phyloP scores from a whole-genome alignment of 2,329 filamentous ascomycete genomes.

The Bipolaris victoriae region DNA sequence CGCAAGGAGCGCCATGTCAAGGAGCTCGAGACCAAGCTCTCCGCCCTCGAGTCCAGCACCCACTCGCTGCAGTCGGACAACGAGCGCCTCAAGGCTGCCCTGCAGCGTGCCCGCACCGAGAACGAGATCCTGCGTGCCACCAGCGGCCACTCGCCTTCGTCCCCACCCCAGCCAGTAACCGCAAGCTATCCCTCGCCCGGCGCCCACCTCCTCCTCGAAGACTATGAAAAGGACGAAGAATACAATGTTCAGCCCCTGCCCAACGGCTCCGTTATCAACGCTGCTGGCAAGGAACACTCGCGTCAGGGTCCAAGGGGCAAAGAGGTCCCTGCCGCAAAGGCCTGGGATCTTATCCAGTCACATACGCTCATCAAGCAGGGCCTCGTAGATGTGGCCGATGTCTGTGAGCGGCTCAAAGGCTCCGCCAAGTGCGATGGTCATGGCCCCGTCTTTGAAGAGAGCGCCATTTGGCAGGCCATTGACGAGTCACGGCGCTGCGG shows the following conservation, averaged over 20 bases:
- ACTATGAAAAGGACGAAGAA: constrained; percentile 22
- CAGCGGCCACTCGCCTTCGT: constrained; percentile 54
- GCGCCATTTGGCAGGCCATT: constrained; percentile 74
- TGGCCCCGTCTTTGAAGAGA: constrained; percentile 83
- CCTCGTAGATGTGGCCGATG: constrained; percentile 78
- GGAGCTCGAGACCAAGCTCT: constrained; percentile 87
- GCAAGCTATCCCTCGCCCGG: constrained; percentile 50
- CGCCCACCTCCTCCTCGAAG: constrained; percentile 29
- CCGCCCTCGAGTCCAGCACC: constrained; percentile 74
- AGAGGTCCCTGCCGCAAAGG: constrained; percentile 54
- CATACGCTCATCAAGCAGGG: constrained; percentile 79
- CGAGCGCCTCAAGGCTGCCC: constrained; percentile 80
- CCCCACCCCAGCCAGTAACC: constrained; percentile 50
- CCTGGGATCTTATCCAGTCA: constrained; percentile 87
- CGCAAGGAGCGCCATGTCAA: constrained; percentile 94
- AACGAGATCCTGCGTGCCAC: constrained; percentile 92
- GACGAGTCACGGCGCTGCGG: constrained; percentile 77
- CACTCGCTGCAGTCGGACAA: constrained; percentile 79
- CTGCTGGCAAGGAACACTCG: constrained; percentile 38
- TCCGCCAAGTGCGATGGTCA: constrained; percentile 83
- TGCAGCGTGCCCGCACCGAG: constrained; percentile 84
- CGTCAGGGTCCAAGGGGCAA: constrained; percentile 28
- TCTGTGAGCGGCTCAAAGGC: constrained; percentile 78
- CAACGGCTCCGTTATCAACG: constrained; percentile 42
- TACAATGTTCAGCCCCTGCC: constrained; percentile 41